Evolutionary conservation across 2,329 filamentous ascomycete genomes (phyloP), one percentile per base, ranked within the genome.

Genomic region (Harringtonia lauricola): DNA sequence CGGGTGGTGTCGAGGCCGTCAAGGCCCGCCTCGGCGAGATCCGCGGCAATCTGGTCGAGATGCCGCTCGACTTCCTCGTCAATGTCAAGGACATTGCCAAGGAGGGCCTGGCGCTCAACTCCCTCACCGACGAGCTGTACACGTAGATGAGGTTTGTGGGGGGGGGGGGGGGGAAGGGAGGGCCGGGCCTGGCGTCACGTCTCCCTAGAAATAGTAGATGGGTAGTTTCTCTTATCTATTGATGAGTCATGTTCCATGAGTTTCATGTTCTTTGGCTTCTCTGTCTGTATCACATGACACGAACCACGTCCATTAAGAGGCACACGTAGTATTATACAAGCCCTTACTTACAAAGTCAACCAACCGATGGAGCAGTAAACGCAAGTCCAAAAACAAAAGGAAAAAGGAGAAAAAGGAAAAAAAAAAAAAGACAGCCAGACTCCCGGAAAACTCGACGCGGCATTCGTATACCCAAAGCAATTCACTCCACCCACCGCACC

Each of bases 31-130:
- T 89, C 43, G 69, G 71, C 44, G 70, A 75, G 43, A 68, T 89
- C 33, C 73, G 78, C 47, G 84, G 84, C 2, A 84, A 74, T 9
- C 63, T 88, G 37, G 83, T 95, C 8, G 86, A 95, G 68, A 95
- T 95, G 89, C 87, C 88, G 24, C 67, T 95, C 53, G 70, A 86
- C 51, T 95, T 95, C 67, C 66, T 95, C 59, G 81, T 83, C 54
- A 83, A 88, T 29, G 74, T 77, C 9, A 76, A 86, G 55, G 88
- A 95, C 59, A 81, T 95, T 60, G 90, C 89, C 4, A 81, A 88
- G 70, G 77, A 87, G 53, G 87, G 88, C 0, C 54, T 94, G 55
- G 71, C 74, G 19, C 63, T 88, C 50, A 88, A 89, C 64, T 70
- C 72, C 22, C 61, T 87, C 53, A 88, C 84, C 2, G 75, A 84